Conservation (phyloP, 345 rosid genomes). For the Microcos paniculata region DNA sequence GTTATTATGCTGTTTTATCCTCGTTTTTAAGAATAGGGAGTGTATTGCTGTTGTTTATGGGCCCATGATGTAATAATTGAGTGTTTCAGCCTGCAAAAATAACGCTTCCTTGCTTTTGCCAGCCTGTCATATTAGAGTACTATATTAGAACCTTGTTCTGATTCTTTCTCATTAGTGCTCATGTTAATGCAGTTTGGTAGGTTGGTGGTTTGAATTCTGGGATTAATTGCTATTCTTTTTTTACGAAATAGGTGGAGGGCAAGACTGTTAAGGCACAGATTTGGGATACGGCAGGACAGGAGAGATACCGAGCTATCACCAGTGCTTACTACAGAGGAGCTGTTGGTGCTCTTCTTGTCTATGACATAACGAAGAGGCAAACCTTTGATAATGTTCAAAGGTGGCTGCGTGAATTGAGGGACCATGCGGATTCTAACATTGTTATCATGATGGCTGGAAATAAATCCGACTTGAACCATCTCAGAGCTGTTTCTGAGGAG, state of each 20-base stretch:
- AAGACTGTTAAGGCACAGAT: constrained; percentile 85
- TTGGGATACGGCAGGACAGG: constrained; percentile 86
- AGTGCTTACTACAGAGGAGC: constrained; percentile 82
- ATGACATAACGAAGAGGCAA: constrained; percentile 79
- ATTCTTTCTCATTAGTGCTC: neutral
- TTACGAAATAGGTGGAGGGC: constrained; percentile 60
- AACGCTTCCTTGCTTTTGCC: neutral
- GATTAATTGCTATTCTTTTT: neutral
- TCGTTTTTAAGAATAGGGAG: neutral
- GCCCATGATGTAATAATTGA: neutral
- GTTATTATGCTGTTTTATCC: constrained; percentile 1
- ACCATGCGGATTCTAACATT: constrained; percentile 77
- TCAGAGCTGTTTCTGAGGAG: constrained; percentile 59
- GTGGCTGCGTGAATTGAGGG: constrained; percentile 78
- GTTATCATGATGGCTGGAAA: constrained; percentile 85
- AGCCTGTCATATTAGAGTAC: neutral
- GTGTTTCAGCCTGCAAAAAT: neutral
- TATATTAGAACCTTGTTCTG: neutral
- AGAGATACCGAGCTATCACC: constrained; percentile 70
- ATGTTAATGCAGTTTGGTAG: constrained; percentile 4
- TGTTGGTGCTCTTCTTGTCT: constrained; percentile 76
- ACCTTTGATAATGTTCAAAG: constrained; percentile 64
- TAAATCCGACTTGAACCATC: constrained; percentile 66
- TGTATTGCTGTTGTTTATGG: neutral
- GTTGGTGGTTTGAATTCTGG: neutral